Base-by-base conservation (phyloP, 2,329 filamentous ascomycete genomes). In the Ascochyta clinopodiicola region DNA sequence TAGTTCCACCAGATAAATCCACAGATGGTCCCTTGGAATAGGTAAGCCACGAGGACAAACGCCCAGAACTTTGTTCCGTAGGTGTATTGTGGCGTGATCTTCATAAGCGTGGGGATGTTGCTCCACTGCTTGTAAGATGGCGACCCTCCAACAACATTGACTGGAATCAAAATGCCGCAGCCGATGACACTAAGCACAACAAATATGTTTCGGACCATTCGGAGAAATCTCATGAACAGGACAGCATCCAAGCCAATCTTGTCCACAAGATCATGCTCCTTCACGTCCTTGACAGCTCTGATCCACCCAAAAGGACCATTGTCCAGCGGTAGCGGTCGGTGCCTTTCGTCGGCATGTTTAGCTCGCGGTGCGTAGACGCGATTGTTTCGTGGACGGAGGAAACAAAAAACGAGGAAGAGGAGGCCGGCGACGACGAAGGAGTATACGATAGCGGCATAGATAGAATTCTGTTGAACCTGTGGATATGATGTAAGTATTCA, bases 1-100 rank as follows among this genome's bases (percentile, higher is more conserved):
- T 97, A 98, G 71, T 97, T 98, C 78, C 84, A 88, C 92, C 92
- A 98, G 10, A 99, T 78, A 63, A 96, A 96, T 56, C 84, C 88
- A 54, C 85, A 87, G 21, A 97, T 82, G 10, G 91, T 83, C 12
- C 87, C 72, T 72, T 94, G 88, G 69, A 92, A 90, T 1, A 87
- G 61, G 79, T 84, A 88, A 6, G 85, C 81, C 46, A 81, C 78
- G 3, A 81, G 68, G 2, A 88, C 83, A 62, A 85, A 84, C 22
- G 81, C 82, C 86, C 86, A 88, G 22, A 85, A 80, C 1, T 79
- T 78, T 0, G 68, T 67, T 1, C 77, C 77, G 21, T 75, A 76
- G 35, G 85, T 81, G 63, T 82, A 83, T 60, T 83, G 76, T 6
- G 86, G 86, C 2, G 85, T 87, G 75, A 93, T 80, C 62, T 70